A percentile compares a stretch with the other conserved stretches of the same genome.
These are phyloP conservation scores for Limnanthes douglasii DNA, from an alignment of 345 rosid genomes.

Conservation along the genomic window DNA sequence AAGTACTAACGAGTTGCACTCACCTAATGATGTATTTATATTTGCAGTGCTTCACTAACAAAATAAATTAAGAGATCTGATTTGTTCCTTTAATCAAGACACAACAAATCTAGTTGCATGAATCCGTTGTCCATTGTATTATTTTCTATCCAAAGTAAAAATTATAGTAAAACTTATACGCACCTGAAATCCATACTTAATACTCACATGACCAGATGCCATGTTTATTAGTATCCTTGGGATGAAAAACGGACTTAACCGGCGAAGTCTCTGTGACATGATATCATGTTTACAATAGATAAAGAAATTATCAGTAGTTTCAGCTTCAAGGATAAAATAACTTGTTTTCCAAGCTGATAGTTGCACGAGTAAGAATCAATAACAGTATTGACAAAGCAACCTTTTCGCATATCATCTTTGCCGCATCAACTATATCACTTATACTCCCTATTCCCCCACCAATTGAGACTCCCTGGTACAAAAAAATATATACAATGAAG, in stretches of 20 bases:
- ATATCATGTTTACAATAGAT: no score
- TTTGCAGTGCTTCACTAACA: no score
- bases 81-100: no score
- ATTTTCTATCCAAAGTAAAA: not conserved
- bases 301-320: no score
- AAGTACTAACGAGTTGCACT: not conserved
- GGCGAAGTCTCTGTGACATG: slow-evolving; percentile 53
- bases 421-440: slow-evolving; percentile 66
- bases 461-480: slow-evolving; percentile 81
- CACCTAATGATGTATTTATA: no score
- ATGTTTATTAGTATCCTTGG: slow-evolving; percentile 90
- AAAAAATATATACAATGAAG: slow-evolving; percentile 16
- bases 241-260: slow-evolving; percentile 91
- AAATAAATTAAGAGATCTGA: no score
- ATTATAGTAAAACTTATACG: slow-evolving; percentile 2
- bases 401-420: slow-evolving; percentile 81
- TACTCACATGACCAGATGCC: slow-evolving; percentile 98
- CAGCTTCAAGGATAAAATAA: no score
- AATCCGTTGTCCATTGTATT: not conserved
- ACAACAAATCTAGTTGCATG: slow-evolving; percentile 4
- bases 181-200: slow-evolving; percentile 93
- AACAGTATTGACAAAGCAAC: slow-evolving; percentile 17
- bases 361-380: not conserved
- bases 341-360: slow-evolving; percentile 1
- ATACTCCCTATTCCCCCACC: slow-evolving; percentile 98